Evolutionary conservation across 1,284 basidiomycete species (phyloP), one percentile per base, ranked within the genome.

Genomic region (Fomitopsis schrenkii): DNA sequence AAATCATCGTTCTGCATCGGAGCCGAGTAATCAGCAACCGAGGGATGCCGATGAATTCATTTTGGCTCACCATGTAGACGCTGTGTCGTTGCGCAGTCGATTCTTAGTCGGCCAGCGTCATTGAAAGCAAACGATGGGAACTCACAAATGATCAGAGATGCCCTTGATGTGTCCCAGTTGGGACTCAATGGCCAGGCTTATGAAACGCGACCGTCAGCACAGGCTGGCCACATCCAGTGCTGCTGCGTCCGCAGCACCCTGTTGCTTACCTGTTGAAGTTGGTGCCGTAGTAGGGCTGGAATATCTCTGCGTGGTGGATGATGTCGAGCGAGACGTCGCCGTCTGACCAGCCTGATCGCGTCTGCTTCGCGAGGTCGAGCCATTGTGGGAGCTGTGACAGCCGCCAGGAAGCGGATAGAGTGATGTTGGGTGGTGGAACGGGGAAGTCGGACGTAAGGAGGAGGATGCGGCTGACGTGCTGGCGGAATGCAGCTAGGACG

Each of bases 371-470:
- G 22, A 60, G 42, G 45, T 60, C 59, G 33, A 60, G 59, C 59
- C 59, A 60, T 36, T 60, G 59, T 19, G 59, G 59, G 22, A 60
- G 17, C 53, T 60, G 59, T 9, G 58, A 56, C 35, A 63, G 59
- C 14, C 62, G 58, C 62, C 55, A 54, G 19, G 59, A 44, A 2
- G 63, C 60, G 8, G 69, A 63, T 15, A 70, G 66, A 66, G 59
- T 58, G 35, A 63, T 36, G 55, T 65, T 63, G 10, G 61, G 54
- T 14, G 63, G 53, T 6, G 71, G 68, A 17, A 62, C 52, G 12
- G 67, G 64, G 59, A 71, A 71, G 58, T 73, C 71, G 44, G 71
- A 67, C 46, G 71, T 67, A 35, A 73, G 63, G 57, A 73, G 63
- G 60, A 62, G 67, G 59, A 72, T 69, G 44, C 61, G 65, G 17